Conservation (phyloP, 2,329 filamentous ascomycete species). For the Aspergillus sp. region DNA sequence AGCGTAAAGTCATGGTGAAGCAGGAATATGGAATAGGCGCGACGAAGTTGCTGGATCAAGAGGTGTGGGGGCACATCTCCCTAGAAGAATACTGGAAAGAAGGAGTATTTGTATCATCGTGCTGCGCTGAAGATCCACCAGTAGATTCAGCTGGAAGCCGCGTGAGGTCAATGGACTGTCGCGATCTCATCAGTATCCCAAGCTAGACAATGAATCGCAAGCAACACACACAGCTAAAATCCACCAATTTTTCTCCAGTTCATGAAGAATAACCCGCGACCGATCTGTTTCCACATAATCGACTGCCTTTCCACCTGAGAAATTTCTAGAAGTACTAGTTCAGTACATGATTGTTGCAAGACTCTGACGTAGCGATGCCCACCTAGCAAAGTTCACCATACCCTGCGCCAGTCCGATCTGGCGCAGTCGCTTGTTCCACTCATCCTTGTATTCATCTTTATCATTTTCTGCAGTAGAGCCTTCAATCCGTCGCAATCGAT, state of each 20-base stretch:
- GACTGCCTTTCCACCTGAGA: constrained; percentile 70
- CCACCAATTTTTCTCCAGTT: constrained; percentile 93
- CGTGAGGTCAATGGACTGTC: constrained; percentile 74
- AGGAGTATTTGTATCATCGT: constrained; percentile 34
- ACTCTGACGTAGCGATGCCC: constrained; percentile 19
- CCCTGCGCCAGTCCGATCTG: constrained; percentile 96
- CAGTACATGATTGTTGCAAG: constrained; percentile 5
- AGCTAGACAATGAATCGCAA: not conserved
- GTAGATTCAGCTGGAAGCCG: constrained; percentile 57
- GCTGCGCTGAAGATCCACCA: constrained; percentile 32
- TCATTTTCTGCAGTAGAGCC: constrained; percentile 14
- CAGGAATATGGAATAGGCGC: constrained; percentile 78
- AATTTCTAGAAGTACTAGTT: constrained; percentile 54
- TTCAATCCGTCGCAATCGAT: constrained; percentile 19
- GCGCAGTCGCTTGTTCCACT: constrained; percentile 79
- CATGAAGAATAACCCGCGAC: constrained; percentile 74
- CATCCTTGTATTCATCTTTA: constrained; percentile 47
- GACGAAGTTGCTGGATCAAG: constrained; percentile 72
- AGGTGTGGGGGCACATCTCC: constrained; percentile 81
- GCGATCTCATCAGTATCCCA: constrained; percentile 10
- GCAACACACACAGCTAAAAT: constrained; percentile 68
- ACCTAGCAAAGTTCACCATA: constrained; percentile 86
- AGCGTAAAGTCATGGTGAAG: constrained; percentile 80
- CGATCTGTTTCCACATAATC: constrained; percentile 90
- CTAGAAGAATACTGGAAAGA: constrained; percentile 77